Evolutionary conservation across 495 filamentous ascomycete genomes (phyloP).

Genomic region (Glonium stellatum): DNA sequence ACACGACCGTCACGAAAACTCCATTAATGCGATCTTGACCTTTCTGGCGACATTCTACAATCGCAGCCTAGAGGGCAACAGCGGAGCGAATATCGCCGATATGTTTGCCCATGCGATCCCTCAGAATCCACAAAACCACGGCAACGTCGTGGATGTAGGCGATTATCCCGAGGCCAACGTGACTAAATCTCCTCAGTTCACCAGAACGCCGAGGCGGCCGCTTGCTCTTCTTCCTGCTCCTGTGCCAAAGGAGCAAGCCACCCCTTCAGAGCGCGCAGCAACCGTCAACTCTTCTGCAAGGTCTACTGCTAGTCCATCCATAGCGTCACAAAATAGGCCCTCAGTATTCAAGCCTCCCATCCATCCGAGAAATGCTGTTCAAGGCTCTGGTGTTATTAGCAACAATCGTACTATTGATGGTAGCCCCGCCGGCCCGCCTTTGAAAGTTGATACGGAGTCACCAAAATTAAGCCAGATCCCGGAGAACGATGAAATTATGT

Average conservation of each 20-base stretch:
- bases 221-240: conserved; percentile 34
- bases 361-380: background rate
- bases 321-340: conserved; percentile 16
- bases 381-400: background rate
- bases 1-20: conserved; percentile 93
- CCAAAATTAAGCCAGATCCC: conserved; percentile 26
- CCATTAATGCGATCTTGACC: conserved; percentile 94
- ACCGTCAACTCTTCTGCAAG: conserved; percentile 20
- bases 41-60: conserved; percentile 96
- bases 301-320: conserved; percentile 21
- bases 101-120: conserved; percentile 37
- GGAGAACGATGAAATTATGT: conserved; percentile 69
- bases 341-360: conserved; percentile 17
- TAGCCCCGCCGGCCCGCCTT: conserved; percentile 13
- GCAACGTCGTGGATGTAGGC: conserved; percentile 36
- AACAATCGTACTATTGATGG: conserved; percentile 3
- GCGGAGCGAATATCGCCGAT: conserved; percentile 36
- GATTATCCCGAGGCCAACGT: conserved; percentile 29
- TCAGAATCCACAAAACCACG: conserved; percentile 32
- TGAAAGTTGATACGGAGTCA: conserved; percentile 27
- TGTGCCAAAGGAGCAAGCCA: conserved; percentile 13
- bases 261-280: conserved; percentile 10
- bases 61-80: conserved; percentile 56
- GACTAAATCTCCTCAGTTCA: conserved; percentile 24
- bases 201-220: conserved; percentile 24